phyloP scores from a whole-genome alignment of 176 grass and related monocot species.

The Lolium rigidum region DNA sequence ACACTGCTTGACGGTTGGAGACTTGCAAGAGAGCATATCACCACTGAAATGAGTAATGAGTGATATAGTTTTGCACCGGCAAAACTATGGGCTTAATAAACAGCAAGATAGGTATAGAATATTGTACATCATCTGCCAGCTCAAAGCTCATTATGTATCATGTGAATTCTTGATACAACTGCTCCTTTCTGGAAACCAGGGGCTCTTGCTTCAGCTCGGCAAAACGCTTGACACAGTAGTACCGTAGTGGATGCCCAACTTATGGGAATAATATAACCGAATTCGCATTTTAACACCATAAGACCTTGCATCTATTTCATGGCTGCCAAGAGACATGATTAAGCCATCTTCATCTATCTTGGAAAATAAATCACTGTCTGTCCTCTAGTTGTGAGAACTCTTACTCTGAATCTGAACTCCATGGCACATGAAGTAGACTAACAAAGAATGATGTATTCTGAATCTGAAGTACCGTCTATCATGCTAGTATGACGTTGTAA shows the following conservation, averaged over 20 bases:
- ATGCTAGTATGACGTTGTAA: too few species aligned
- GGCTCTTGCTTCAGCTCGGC: neutral
- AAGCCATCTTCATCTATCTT: neutral
- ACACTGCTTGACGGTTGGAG: neutral
- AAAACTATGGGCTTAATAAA: too few species aligned
- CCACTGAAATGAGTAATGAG: neutral
- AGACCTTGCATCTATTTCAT: neutral
- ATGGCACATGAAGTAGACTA: too few species aligned
- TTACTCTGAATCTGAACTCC: neutral
- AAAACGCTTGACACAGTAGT: neutral
- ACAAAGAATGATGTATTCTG: too few species aligned
- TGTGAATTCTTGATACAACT: neutral
- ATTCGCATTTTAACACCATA: neutral
- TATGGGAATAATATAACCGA: neutral
- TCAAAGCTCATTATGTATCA: neutral
- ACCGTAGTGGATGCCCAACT: neutral
- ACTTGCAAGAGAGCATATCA: neutral
- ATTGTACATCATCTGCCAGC: neutral
- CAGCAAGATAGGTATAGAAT: neutral
- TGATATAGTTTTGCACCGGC: too few species aligned
- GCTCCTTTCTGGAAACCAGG: neutral
- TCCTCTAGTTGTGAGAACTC: neutral
- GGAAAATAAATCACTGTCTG: neutral
- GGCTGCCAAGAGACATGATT: neutral
- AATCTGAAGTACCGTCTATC: too few species aligned